These are phyloP conservation scores for Vickermania ingenoplastis DNA, from an alignment of 208 protist species.

Conservation along the genomic window DNA sequence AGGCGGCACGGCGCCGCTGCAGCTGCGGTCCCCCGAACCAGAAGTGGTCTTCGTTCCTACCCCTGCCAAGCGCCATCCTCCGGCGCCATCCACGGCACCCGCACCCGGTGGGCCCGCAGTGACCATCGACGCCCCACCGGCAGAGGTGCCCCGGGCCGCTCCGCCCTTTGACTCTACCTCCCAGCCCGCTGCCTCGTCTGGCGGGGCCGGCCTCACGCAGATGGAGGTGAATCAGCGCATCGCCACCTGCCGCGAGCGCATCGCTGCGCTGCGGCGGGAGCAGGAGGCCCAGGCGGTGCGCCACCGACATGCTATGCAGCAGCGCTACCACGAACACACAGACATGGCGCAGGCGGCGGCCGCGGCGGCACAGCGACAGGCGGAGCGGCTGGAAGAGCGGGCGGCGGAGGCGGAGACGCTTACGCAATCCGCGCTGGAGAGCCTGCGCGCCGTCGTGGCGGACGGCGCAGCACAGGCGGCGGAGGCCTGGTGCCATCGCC, in stretches of 20 bases:
- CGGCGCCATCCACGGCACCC: too few relatives aligned
- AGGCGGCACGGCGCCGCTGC: too few relatives aligned
- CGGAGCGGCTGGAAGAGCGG: not conserved
- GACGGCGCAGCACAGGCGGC: not conserved
- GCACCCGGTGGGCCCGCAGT: too few relatives aligned
- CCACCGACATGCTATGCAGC: not conserved
- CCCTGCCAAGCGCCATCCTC: too few relatives aligned
- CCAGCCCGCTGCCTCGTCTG: not conserved
- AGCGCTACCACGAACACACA: not conserved
- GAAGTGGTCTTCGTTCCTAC: too few relatives aligned
- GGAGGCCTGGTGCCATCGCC: not conserved
- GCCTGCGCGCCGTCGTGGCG: not conserved
- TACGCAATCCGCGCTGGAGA: not conserved
- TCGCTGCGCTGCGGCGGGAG: not conserved
- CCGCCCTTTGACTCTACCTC: too few relatives aligned
- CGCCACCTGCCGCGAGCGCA: not conserved
- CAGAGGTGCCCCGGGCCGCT: too few relatives aligned
- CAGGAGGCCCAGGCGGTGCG: not conserved
- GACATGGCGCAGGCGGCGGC: not conserved
- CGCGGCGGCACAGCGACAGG: not conserved
- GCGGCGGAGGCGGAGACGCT: not conserved
- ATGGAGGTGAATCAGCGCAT: not conserved
- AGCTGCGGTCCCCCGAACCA: too few relatives aligned
- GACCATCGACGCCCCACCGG: too few relatives aligned
- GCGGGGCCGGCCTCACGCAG: not conserved